Base-by-base conservation (phyloP, 805 yeast genomes). In the Ogataea pini region DNA sequence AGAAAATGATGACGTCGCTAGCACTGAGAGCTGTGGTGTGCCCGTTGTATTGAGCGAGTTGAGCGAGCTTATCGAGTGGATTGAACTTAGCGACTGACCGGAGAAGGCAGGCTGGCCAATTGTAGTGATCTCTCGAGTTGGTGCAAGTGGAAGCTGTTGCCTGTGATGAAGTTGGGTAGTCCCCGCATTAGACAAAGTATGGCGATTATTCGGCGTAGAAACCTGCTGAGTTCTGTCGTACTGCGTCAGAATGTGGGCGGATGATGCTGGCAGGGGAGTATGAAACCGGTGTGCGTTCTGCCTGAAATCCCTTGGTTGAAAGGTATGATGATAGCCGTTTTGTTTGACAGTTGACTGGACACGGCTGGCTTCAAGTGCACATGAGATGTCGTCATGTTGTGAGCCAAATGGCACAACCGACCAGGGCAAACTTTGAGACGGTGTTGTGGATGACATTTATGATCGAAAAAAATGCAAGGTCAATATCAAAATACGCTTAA, bases 381-480 rank as follows among this genome's bases (percentile, higher is more conserved):
- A 14, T 4, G 49, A 53, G 14, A 54, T 47, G 4, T 51, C 57
- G 18, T 54, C 55, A 7, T 49, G 10, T 29, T 54, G 57, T 3
- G 44, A 46, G 31, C 47, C 45, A 24, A 54, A 51, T 2, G 57
- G 36, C 16, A 13, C 17, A 7, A 24, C 42, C 3, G 31, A 7
- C 19, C 20, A 19, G 7, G 37, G 37, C 14, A 12, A 18, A 12
- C 12, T 14, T 34, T 19, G 24, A 5, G 17, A 20, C 6, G 37
- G 5, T 32, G 17, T 7, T 5, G n/a, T 5, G 10, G 20, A 14
- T 20, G 37, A 17, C 37, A 34, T 34, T 6, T 14, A 19, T 18
- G 10, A 32, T 6, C 16, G 8, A 32, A 17, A 32, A 8, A 28
- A 28, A 13, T 31, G 34, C 18, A 31, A 13, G 4, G 18, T 7